phyloP scores from a whole-genome alignment of 345 rosid species.

The Psidium friedrichsthalianum region DNA sequence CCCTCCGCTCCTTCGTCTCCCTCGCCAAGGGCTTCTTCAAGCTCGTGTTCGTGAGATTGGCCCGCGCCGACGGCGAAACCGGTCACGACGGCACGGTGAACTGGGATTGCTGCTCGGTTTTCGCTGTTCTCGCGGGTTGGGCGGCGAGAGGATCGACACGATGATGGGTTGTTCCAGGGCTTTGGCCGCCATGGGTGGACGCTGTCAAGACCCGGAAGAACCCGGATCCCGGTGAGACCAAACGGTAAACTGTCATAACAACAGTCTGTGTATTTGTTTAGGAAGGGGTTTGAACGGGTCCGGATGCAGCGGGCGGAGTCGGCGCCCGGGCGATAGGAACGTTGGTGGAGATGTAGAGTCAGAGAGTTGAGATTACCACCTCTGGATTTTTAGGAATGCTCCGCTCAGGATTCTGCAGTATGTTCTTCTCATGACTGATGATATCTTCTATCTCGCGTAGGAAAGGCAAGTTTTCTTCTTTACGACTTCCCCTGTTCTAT shows the following conservation, averaged over 20 bases:
- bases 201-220: conserved; percentile 41
- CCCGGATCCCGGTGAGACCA: conserved; percentile 4
- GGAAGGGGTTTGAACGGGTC: conserved; percentile 49
- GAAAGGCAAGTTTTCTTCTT: neutral
- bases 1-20: conserved; percentile 55
- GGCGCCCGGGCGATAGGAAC: neutral
- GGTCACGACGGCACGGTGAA: conserved; percentile 11
- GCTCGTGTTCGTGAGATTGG: conserved; percentile 24
- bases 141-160: conserved; percentile 30
- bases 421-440: conserved; percentile 40
- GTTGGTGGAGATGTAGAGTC: conserved; percentile 30
- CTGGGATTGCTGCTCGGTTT: conserved; percentile 64
- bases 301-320: conserved; percentile 8
- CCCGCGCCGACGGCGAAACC: neutral
- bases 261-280: conserved; percentile 34
- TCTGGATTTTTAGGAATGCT: conserved; percentile 57
- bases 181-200: conserved; percentile 58
- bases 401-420: conserved; percentile 70
- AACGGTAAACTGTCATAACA: neutral
- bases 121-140: conserved; percentile 45
- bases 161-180: conserved; percentile 51
- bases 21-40: conserved; percentile 62
- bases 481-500: neutral
- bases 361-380: conserved; percentile 61
- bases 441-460: conserved; percentile 49